A percentile compares a stretch with the other conserved stretches of the same genome.
Conservation (phyloP, 805 yeast genomes). For the Monosporozyma servazzii region DNA sequence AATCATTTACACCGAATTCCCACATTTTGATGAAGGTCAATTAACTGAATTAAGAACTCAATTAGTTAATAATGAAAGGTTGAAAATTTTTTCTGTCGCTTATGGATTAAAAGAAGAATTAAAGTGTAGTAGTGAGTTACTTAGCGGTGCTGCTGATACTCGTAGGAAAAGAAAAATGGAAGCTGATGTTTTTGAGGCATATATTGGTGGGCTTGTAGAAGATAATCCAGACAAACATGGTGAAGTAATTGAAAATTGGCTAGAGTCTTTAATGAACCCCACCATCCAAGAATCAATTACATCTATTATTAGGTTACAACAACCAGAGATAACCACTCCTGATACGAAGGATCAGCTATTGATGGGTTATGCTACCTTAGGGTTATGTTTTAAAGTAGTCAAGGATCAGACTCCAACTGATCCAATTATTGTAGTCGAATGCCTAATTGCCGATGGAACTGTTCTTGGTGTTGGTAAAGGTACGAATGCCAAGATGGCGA, state of each 20-base stretch:
- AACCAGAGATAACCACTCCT: slow-evolving; percentile 36
- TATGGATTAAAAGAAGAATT: slow-evolving; percentile 60
- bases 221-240: slow-evolving; percentile 38
- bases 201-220: slow-evolving; percentile 77
- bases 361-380: slow-evolving; percentile 64
- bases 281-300: slow-evolving; percentile 25
- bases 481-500: slow-evolving; percentile 63
- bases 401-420: slow-evolving; percentile 28
- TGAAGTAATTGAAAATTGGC: slow-evolving; percentile 47
- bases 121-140: slow-evolving; percentile 37
- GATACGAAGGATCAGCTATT: slow-evolving; percentile 69
- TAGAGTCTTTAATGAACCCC: slow-evolving; percentile 41
- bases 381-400: slow-evolving; percentile 48
- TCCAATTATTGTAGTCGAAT: slow-evolving; percentile 50
- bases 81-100: slow-evolving; percentile 57
- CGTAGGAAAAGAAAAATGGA: slow-evolving; percentile 57
- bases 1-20: slow-evolving; percentile 56
- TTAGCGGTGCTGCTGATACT: slow-evolving; percentile 26
- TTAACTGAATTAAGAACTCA: slow-evolving; percentile 60
- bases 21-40: slow-evolving; percentile 71
- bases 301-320: slow-evolving; percentile 22
- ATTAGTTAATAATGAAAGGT: slow-evolving; percentile 62
- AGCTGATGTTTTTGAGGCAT: slow-evolving; percentile 93
- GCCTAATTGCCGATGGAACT: slow-evolving; percentile 53
- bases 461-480: slow-evolving; percentile 67